A percentile compares a stretch with the other conserved stretches of the same genome.
phyloP scores from a whole-genome alignment of 345 rosid genomes.

The Psidium friedrichsthalianum region DNA sequence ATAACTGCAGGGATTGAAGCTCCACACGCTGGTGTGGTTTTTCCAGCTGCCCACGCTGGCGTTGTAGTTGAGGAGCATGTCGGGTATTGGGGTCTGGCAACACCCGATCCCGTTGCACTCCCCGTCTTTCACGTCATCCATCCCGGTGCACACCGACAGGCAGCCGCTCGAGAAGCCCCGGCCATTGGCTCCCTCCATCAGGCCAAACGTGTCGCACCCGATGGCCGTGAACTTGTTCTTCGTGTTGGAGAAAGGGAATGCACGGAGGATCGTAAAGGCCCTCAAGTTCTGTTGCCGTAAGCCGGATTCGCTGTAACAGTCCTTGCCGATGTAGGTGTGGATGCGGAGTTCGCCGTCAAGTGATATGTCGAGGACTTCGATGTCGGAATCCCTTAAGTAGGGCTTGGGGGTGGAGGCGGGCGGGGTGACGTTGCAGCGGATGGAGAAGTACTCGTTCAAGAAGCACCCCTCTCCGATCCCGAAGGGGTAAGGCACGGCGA shows the following conservation, averaged over 20 bases:
- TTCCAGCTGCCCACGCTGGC: not conserved
- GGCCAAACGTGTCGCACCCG: too few species aligned
- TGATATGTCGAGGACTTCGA: conserved; percentile 1
- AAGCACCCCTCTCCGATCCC: not conserved
- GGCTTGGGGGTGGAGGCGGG: not conserved
- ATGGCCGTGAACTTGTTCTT: too few species aligned
- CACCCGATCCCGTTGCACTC: too few species aligned
- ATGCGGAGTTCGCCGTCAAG: conserved; percentile 5
- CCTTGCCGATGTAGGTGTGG: not conserved
- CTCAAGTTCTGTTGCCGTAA: too few species aligned
- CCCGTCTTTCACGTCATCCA: too few species aligned
- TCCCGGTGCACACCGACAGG: too few species aligned
- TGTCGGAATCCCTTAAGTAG: not conserved
- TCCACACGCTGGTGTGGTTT: not conserved
- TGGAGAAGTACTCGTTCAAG: not conserved
- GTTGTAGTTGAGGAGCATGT: too few species aligned
- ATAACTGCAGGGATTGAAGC: conserved; percentile 18
- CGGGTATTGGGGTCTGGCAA: too few species aligned
- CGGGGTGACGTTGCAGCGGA: not conserved
- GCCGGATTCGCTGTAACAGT: not conserved
- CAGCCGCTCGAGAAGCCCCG: not conserved
- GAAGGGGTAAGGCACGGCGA: conserved; percentile 3
- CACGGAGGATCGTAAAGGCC: too few species aligned
- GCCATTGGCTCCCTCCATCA: too few species aligned
- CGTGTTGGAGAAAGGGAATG: too few species aligned